Conservation (phyloP, 83 land plant genomes). For the Picea abies region DNA sequence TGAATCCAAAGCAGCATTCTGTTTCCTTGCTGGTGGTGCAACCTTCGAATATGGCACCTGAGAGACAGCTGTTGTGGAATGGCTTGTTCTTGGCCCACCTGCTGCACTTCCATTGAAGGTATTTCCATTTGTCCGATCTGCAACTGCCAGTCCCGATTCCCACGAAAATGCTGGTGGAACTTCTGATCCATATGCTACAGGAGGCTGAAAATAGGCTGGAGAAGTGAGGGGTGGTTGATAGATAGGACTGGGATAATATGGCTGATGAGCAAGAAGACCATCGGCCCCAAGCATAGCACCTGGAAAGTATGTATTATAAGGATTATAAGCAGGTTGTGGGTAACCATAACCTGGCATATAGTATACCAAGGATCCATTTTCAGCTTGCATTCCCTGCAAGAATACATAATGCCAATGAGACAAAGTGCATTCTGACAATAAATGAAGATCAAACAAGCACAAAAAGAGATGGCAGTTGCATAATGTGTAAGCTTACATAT, state of each 20-base stretch:
- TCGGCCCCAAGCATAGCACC: slow-evolving; percentile 35
- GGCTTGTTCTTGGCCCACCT: slow-evolving; percentile 19
- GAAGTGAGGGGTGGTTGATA: slow-evolving; percentile 25
- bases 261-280: slow-evolving; percentile 32
- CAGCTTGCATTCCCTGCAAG: slow-evolving; percentile 37
- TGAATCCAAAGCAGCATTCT: not conserved
- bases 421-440: not conserved
- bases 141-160: slow-evolving; percentile 21
- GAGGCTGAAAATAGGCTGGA: slow-evolving; percentile 21
- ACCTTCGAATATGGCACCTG: slow-evolving; percentile 12
- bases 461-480: too few relatives aligned
- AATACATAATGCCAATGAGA: not conserved
- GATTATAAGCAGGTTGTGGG: slow-evolving; percentile 25
- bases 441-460: not conserved
- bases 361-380: slow-evolving; percentile 42
- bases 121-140: slow-evolving; percentile 14
- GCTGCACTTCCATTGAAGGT: not conserved
- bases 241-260: slow-evolving; percentile 26
- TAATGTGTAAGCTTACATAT: too few relatives aligned
- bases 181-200: slow-evolving; percentile 28
- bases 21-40: not conserved
- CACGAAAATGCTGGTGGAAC: slow-evolving; percentile 26
- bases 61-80: not conserved
- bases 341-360: slow-evolving; percentile 27
- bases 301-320: slow-evolving; percentile 32